Evolutionary conservation across 148 eudicot species (phyloP).

Genomic region (Oxyria digyna): DNA sequence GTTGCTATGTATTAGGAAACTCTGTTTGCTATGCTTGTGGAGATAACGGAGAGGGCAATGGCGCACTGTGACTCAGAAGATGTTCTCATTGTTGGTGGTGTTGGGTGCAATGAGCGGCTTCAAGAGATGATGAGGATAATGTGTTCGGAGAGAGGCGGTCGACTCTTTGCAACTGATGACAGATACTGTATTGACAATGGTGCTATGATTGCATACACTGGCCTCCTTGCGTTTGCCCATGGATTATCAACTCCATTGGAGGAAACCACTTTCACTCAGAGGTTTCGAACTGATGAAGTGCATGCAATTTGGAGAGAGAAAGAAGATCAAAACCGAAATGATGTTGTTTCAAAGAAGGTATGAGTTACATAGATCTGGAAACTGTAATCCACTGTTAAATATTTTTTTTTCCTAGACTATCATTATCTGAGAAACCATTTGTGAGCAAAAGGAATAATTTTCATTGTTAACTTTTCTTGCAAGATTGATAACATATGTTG

Average conservation of each 20-base stretch:
- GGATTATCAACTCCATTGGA: conserved; percentile 58
- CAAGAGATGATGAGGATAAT: conserved; percentile 89
- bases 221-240: conserved; percentile 61
- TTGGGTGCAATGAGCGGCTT: conserved; percentile 84
- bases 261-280: conserved; percentile 75
- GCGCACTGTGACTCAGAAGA: conserved; percentile 93
- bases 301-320: conserved; percentile 74
- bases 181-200: conserved; percentile 85
- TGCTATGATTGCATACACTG: conserved; percentile 91
- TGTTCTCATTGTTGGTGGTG: conserved; percentile 93
- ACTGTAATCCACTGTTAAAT: background rate
- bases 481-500: background rate
- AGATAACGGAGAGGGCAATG: conserved; percentile 97
- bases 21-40: conserved; percentile 93
- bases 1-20: conserved; percentile 46
- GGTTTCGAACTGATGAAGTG: conserved; percentile 89
- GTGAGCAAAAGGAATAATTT: background rate
- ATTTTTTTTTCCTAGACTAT: background rate
- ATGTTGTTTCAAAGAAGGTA: background rate
- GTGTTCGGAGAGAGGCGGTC: conserved; percentile 82
- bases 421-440: background rate
- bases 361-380: background rate
- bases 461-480: background rate
- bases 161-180: conserved; percentile 66
- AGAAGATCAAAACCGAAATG: conserved; percentile 13